Conservation (phyloP, 2,329 filamentous ascomycete species). For the Xylogone sp. region DNA sequence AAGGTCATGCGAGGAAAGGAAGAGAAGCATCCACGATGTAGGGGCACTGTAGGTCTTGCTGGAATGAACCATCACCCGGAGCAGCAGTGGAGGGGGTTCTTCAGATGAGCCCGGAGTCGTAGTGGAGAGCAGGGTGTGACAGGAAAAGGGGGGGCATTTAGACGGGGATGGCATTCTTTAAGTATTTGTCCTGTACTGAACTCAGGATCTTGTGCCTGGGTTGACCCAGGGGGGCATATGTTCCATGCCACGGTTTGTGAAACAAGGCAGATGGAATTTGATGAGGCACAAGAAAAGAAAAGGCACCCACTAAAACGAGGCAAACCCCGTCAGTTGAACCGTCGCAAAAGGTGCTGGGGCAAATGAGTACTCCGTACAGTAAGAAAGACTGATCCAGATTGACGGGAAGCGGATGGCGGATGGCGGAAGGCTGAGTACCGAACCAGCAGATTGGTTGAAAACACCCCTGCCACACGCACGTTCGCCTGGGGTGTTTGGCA, state of each 20-base stretch:
- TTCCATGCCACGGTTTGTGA: not conserved
- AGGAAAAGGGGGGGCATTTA: not conserved
- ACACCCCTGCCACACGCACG: not conserved
- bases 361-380: too few relatives aligned
- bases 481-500: not conserved
- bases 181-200: too few relatives aligned
- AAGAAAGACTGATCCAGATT: not conserved
- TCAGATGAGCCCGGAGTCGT: not conserved
- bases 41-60: too few relatives aligned
- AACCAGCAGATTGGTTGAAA: not conserved
- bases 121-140: not conserved
- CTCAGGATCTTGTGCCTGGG: too few relatives aligned
- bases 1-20: not conserved
- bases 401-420: not conserved
- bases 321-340: not conserved
- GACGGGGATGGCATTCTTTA: not conserved
- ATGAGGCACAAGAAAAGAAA: not conserved
- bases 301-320: not conserved
- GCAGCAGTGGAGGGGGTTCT: not conserved
- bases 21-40: too few relatives aligned
- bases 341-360: not conserved
- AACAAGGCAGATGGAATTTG: not conserved
- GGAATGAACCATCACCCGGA: not conserved
- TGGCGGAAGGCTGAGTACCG: not conserved
- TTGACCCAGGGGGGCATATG: not conserved